phyloP scores from a whole-genome alignment of 139 green algal species.

The Raphidocelis subcapitata region DNA sequence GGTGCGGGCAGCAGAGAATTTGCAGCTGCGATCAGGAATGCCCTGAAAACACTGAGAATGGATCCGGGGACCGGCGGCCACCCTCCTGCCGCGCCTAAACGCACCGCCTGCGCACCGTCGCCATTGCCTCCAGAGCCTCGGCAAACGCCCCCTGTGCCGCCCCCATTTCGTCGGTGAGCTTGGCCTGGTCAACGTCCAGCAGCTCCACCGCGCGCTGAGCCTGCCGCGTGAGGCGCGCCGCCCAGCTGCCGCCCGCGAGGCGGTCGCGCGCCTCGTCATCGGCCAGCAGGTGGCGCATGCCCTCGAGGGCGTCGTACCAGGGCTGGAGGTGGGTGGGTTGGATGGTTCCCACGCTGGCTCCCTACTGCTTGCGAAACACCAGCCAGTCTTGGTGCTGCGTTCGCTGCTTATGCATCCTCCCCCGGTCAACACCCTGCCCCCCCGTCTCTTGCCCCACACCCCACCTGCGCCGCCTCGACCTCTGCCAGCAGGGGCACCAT shows the following conservation, averaged over 20 bases:
- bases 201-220: no score
- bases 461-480: constrained; percentile 42
- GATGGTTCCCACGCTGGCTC: no score
- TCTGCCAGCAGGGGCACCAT: constrained; percentile 56
- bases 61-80: no score
- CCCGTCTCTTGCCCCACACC: no score
- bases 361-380: no score
- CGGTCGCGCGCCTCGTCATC: constrained; percentile 61
- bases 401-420: no score
- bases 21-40: no score
- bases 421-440: no score
- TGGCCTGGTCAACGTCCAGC: constrained; percentile 21
- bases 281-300: constrained; percentile 51
- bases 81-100: no score
- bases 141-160: constrained; percentile 67
- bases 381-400: no score
- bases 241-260: constrained; percentile 37
- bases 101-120: constrained; percentile 22
- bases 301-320: constrained; percentile 70
- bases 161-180: constrained; percentile 59
- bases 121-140: constrained; percentile 42
- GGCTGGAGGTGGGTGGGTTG: constrained; percentile 32
- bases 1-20: no score
- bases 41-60: no score
- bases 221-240: constrained; percentile 14